Conservation (phyloP, 345 rosid species). For the Acer negundo region DNA sequence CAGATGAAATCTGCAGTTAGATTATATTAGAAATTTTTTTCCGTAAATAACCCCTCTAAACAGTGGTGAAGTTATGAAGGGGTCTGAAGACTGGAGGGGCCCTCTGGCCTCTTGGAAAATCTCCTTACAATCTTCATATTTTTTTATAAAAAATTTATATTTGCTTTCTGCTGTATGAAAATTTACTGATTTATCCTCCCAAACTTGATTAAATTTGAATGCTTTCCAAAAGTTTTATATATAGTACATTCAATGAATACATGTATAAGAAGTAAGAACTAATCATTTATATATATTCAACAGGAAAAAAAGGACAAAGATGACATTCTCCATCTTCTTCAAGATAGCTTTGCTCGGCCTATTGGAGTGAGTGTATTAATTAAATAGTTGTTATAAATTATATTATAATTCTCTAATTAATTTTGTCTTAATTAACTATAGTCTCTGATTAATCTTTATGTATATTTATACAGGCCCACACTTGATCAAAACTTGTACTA, state of each 20-base stretch:
- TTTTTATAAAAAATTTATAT: too few species aligned
- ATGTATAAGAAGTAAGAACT: not conserved
- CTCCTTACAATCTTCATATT: too few species aligned
- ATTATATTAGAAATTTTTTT: too few species aligned
- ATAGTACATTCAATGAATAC: not conserved
- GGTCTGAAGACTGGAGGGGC: too few species aligned
- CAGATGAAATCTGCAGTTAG: not conserved
- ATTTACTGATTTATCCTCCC: too few species aligned
- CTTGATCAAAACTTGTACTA: constrained; percentile 69
- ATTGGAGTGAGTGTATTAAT: constrained; percentile 55
- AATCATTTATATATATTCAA: not conserved
- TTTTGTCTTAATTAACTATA: not conserved
- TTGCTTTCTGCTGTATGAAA: too few species aligned
- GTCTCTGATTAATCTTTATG: not conserved
- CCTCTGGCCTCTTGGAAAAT: too few species aligned
- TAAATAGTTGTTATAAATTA: too few species aligned
- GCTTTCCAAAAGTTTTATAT: too few species aligned
- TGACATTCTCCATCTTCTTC: constrained; percentile 61
- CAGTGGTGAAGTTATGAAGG: too few species aligned
- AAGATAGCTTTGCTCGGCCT: constrained; percentile 70
- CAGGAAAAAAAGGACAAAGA: constrained; percentile 84
- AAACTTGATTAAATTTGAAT: too few species aligned
- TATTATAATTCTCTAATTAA: not conserved
- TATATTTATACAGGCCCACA: constrained; percentile 41
- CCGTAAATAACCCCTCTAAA: too few species aligned